Evolutionary conservation across 495 filamentous ascomycete genomes (phyloP).

Genomic region (Astrothelium subdiscretum): DNA sequence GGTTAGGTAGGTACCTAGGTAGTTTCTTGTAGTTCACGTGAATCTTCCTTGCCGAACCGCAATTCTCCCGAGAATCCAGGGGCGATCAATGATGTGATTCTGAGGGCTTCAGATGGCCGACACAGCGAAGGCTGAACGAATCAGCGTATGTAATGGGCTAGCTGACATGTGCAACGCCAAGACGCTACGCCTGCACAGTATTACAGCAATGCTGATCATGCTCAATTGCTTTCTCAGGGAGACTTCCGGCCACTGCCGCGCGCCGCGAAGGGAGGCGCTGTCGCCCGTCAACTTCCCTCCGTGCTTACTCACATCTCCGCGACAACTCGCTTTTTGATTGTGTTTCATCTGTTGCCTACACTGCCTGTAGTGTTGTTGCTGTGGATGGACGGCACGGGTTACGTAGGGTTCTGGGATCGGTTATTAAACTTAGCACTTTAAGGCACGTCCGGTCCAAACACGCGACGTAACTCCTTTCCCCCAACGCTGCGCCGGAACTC

Average conservation of each 20-base stretch:
- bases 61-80: too few species aligned
- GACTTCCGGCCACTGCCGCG: background rate
- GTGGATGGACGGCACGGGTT: background rate
- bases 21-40: too few species aligned
- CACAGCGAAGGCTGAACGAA: too few species aligned
- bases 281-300: too few species aligned
- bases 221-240: background rate
- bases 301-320: too few species aligned
- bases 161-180: background rate
- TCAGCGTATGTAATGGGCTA: too few species aligned
- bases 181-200: background rate
- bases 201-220: background rate
- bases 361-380: background rate
- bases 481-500: background rate
- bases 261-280: too few species aligned
- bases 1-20: too few species aligned
- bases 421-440: background rate
- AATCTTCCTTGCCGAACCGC: too few species aligned
- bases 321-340: background rate
- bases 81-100: too few species aligned
- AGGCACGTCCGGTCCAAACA: background rate
- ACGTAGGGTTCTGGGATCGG: background rate
- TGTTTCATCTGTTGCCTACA: background rate
- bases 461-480: background rate
- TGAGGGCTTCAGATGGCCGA: too few species aligned